Evolutionary conservation across 495 filamentous ascomycete genomes (phyloP).

Genomic region (Penicillium canescens): DNA sequence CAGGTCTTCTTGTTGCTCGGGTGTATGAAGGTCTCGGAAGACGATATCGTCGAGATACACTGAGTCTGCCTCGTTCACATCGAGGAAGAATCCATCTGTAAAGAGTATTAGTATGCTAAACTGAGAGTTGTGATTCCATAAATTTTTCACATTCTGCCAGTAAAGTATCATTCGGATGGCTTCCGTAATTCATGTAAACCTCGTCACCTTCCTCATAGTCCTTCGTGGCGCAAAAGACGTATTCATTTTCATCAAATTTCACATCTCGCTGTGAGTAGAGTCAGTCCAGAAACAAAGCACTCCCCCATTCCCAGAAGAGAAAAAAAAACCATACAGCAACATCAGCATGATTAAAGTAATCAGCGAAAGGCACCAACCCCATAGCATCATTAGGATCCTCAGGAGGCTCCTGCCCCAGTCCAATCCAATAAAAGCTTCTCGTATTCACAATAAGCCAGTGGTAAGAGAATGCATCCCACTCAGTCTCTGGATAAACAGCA

Average conservation of each 20-base stretch:
- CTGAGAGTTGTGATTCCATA: neutral
- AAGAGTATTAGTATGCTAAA: neutral
- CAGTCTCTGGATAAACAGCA: constrained; percentile 51
- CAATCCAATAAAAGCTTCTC: constrained; percentile 75
- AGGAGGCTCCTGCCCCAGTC: constrained; percentile 49
- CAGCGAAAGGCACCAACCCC: constrained; percentile 80
- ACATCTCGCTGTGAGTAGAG: constrained; percentile 56
- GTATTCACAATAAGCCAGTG: constrained; percentile 84
- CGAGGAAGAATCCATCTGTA: constrained; percentile 73
- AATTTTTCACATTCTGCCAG: constrained; percentile 66
- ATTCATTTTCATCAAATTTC: constrained; percentile 56
- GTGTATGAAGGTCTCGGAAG: constrained; percentile 47
- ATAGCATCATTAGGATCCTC: constrained; percentile 66
- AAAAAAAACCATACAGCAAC: constrained; percentile 34
- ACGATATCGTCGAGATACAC: constrained; percentile 68
- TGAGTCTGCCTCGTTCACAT: constrained; percentile 66
- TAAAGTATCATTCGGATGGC: constrained; percentile 77
- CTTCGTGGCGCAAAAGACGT: constrained; percentile 56
- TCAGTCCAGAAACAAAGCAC: neutral
- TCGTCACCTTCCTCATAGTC: constrained; percentile 68
- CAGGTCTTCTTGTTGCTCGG: constrained; percentile 48
- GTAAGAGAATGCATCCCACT: constrained; percentile 60
- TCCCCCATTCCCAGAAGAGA: neutral
- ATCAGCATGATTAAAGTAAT: constrained; percentile 83
- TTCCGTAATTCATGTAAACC: constrained; percentile 77